Base-by-base conservation (phyloP, 179 eudicot genomes). In the Beta macrorhiza region DNA sequence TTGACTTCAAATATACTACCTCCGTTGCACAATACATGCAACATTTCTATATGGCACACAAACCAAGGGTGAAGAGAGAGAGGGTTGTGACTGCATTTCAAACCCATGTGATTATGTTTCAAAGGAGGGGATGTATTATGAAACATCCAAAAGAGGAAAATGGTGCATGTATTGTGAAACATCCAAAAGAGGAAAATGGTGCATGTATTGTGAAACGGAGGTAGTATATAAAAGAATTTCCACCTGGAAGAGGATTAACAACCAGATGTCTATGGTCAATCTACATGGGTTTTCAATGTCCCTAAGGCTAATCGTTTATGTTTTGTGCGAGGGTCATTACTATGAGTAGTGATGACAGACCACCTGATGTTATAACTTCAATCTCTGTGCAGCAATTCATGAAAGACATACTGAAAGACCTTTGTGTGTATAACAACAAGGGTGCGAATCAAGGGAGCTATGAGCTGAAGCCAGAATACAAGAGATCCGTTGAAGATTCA, bases 381-480 rank as follows among this genome's bases (percentile, higher is more conserved):
- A 51, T 70, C 51, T 76, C 15, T 76, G 49, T 85, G 83, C 93
- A 95, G 98, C 98, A 93, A 95, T 95, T 91, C 83, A 86, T 91
- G 89, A 91, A 92, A 82, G 93, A 92, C 71, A 74, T 92, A 81
- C 88, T 95, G 72, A 95, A 90, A 67, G 94, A 95, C 81, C 89
- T 93, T 10, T 93, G 98, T 71, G 84, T 91, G 37, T 93, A 93
- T 91, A 93, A 92, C 86, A 93, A 92, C 83, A 93, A 90, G 81
- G 98, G 98, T 81, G 81, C 91, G 74, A 89, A 93, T 73, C 98
- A 95, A 84, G 98, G 98, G 13, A 87, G 90, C 0, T 95, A 95
- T 81, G 95, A 93, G 89, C 90, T 95, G 37, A 95, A 93, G 85
- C 98, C 95, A 8, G 98, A 95, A 82, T 95, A 95, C 89, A 90